Evolutionary conservation across 768 basidiomycete genomes (phyloP).

Genomic region (Chiua virens): DNA sequence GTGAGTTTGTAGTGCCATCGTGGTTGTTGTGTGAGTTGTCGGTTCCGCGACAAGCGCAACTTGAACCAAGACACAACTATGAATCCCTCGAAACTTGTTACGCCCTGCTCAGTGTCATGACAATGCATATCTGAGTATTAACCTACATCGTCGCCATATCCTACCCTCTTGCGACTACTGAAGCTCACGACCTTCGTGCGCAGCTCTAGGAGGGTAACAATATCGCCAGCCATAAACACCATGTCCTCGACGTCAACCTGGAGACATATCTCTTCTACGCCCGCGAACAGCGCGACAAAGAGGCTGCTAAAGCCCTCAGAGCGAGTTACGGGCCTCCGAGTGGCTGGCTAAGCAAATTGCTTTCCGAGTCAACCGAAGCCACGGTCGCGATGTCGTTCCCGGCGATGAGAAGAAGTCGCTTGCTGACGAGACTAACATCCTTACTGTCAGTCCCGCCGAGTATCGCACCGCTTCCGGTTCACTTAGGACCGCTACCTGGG

Average conservation of each 20-base stretch:
- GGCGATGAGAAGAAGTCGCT: slow-evolving; percentile 25
- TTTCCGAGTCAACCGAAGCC: slow-evolving; percentile 25
- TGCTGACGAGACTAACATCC: slow-evolving; percentile 9
- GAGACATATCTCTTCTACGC: slow-evolving; percentile 34
- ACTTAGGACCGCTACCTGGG: slow-evolving; percentile 50
- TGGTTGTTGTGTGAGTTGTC: no score
- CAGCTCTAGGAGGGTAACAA: slow-evolving; percentile 6
- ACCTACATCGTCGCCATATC: slow-evolving; percentile 17
- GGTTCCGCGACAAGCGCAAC: no score
- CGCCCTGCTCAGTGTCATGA: no score
- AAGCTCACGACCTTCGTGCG: slow-evolving; percentile 16
- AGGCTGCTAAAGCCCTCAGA: slow-evolving; percentile 20
- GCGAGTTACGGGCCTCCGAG: slow-evolving; percentile 9
- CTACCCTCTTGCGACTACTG: no score
- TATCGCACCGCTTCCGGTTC: slow-evolving; percentile 44
- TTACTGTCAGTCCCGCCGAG: slow-evolving; percentile 33
- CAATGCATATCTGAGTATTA: no score
- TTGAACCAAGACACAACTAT: no score
- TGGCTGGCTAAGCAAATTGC: slow-evolving; percentile 18
- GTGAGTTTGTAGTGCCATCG: background rate
- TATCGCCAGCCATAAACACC: slow-evolving; percentile 10
- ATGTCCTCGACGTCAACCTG: slow-evolving; percentile 25
- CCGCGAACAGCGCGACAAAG: slow-evolving; percentile 29
- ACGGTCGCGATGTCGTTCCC: slow-evolving; percentile 28
- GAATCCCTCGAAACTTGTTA: no score